Percentiles rank a stretch among this genome's conserved stretches.
phyloP scores from a whole-genome alignment of 2,329 filamentous ascomycete genomes.

The Paraphaeosphaeria minitans region DNA sequence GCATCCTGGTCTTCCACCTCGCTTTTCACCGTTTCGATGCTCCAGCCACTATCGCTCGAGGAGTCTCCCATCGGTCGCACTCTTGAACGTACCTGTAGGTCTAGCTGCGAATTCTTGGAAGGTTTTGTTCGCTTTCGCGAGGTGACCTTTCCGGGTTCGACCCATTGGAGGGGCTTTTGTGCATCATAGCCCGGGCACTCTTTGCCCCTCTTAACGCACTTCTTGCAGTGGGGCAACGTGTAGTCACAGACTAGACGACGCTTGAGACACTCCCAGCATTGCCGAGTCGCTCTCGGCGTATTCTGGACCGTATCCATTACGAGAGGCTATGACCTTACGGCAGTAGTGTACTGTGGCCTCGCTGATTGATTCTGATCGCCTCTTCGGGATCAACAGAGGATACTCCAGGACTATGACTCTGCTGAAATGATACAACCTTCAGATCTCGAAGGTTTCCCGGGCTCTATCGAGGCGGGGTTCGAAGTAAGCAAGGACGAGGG shows the following conservation, averaged over 20 bases:
- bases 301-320: not conserved
- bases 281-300: conserved; percentile 26
- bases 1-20: conserved; percentile 17
- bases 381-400: not conserved
- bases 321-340: not conserved
- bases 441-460: not conserved
- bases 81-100: not conserved
- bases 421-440: not conserved
- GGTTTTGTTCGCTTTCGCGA: conserved; percentile 22
- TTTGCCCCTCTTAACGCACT: conserved; percentile 35
- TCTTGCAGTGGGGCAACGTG: conserved; percentile 38
- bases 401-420: not conserved
- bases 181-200: conserved; percentile 40
- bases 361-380: not conserved
- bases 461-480: not conserved
- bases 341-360: not conserved
- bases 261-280: conserved; percentile 43
- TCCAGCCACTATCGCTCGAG: not conserved
- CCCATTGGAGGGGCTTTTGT: conserved; percentile 42
- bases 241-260: conserved; percentile 41
- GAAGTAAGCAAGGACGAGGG: not conserved
- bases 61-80: not conserved
- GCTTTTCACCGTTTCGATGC: not conserved
- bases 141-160: conserved; percentile 36
- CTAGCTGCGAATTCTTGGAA: not conserved